Evolutionary conservation across 2,329 filamentous ascomycete genomes (phyloP).

Genomic region (Ramichloridium luteum): DNA sequence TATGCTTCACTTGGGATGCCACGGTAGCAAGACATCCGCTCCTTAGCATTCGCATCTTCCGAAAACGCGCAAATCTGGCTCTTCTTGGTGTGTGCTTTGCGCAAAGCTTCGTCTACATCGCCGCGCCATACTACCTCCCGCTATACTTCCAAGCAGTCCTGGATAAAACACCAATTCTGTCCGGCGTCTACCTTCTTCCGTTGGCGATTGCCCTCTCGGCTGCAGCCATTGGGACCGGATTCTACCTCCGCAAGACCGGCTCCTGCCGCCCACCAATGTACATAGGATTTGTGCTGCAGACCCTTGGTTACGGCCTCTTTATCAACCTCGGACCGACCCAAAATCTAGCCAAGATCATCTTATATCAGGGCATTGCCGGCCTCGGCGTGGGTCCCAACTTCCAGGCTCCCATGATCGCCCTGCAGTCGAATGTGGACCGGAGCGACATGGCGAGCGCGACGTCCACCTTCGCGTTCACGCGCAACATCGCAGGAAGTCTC

Average conservation of each 20-base stretch:
- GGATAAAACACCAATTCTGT: slow-evolving; percentile 46
- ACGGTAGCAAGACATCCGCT: slow-evolving; percentile 52
- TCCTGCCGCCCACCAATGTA: slow-evolving; percentile 37
- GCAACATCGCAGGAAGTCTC: slow-evolving; percentile 33
- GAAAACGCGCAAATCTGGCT: slow-evolving; percentile 44
- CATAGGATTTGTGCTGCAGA: slow-evolving; percentile 30
- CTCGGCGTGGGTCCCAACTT: slow-evolving; percentile 42
- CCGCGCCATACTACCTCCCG: slow-evolving; percentile 57
- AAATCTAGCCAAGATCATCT: slow-evolving; percentile 31
- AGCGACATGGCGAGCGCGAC: slow-evolving; percentile 40
- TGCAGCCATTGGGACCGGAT: slow-evolving; percentile 33
- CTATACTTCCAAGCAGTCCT: slow-evolving; percentile 61
- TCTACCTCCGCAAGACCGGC: slow-evolving; percentile 39
- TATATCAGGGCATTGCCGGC: slow-evolving; percentile 39
- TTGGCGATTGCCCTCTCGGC: slow-evolving; percentile 37
- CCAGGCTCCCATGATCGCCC: slow-evolving; percentile 43
- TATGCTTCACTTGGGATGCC: slow-evolving; percentile 52
- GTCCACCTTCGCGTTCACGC: slow-evolving; percentile 38
- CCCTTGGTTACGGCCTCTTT: slow-evolving; percentile 37
- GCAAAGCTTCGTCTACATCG: slow-evolving; percentile 47
- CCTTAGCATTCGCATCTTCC: slow-evolving; percentile 55
- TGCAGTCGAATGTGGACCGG: slow-evolving; percentile 38
- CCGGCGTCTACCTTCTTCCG: slow-evolving; percentile 49
- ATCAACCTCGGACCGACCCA: slow-evolving; percentile 30
- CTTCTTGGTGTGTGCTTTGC: slow-evolving; percentile 38